Conservation (phyloP, 305 asterid species). For the Lippia alba region DNA sequence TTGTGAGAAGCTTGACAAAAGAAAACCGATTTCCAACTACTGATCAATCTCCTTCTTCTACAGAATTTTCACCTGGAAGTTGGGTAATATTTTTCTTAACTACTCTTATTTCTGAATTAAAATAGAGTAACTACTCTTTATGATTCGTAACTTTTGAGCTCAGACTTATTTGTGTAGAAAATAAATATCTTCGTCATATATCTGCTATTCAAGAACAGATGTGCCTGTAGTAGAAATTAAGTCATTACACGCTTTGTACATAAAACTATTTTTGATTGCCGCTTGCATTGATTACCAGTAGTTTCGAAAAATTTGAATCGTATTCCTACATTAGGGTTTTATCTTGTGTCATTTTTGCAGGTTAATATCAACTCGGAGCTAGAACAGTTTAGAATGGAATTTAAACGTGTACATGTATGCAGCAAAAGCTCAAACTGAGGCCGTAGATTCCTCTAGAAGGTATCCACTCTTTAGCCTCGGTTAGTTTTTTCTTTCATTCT, state of each 20-base stretch:
- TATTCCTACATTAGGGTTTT: not conserved
- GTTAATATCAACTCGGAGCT: constrained; percentile 28
- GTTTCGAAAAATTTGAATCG: not conserved
- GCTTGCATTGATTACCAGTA: not conserved
- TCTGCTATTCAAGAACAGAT: too few species aligned
- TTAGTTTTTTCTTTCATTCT: not conserved
- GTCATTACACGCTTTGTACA: too few species aligned
- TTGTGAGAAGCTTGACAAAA: constrained; percentile 31
- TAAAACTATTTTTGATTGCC: too few species aligned
- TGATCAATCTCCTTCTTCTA: constrained; percentile 29
- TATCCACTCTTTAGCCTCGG: not conserved
- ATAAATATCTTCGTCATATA: too few species aligned
- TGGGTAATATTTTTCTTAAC: constrained; percentile 20
- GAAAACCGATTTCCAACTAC: constrained; percentile 20
- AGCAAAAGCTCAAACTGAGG: constrained; percentile 37
- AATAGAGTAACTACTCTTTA: too few species aligned
- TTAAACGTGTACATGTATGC: constrained; percentile 38
- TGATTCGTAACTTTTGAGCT: too few species aligned
- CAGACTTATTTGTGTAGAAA: too few species aligned
- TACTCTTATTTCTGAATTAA: too few species aligned
- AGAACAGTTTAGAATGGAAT: constrained; percentile 36
- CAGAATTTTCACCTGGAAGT: constrained; percentile 28
- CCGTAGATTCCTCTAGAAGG: constrained; percentile 32
- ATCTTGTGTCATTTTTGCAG: constrained; percentile 12
- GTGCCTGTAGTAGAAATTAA: too few species aligned